A percentile compares a stretch with the other conserved stretches of the same genome.
phyloP scores from a whole-genome alignment of 2,329 filamentous ascomycete species.

The Botrytis hyacinthi region DNA sequence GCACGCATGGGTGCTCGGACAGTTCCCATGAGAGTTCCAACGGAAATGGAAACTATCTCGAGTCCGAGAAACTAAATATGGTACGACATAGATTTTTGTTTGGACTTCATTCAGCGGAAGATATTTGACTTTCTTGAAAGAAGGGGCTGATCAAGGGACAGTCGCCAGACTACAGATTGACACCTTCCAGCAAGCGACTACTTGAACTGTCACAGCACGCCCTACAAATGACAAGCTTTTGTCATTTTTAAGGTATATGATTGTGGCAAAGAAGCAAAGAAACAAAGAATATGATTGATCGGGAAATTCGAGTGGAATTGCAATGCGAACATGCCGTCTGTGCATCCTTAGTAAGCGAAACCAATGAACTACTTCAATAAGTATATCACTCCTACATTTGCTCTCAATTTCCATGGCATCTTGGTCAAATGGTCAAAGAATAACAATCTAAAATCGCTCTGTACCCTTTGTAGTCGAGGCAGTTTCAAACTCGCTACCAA shows the following conservation, averaged over 20 bases:
- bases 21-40: neutral
- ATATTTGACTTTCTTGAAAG: neutral
- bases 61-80: neutral
- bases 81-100: neutral
- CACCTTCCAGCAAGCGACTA: neutral
- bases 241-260: neutral
- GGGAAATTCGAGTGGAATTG: neutral
- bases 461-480: neutral
- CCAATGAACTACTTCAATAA: neutral
- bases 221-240: neutral
- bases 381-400: neutral
- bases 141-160: neutral
- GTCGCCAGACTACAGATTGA: neutral
- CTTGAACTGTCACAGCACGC: neutral
- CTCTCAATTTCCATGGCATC: too few relatives aligned
- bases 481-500: neutral
- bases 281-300: neutral
- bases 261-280: neutral
- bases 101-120: neutral
- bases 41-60: neutral
- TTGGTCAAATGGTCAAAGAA: neutral
- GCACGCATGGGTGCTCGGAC: neutral
- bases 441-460: neutral
- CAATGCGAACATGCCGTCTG: neutral
- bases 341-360: slow-evolving; percentile 5